Percentiles rank a stretch among this genome's conserved stretches.
Conservation (phyloP, 257 asterid species). For the Euphrasia confusa region DNA sequence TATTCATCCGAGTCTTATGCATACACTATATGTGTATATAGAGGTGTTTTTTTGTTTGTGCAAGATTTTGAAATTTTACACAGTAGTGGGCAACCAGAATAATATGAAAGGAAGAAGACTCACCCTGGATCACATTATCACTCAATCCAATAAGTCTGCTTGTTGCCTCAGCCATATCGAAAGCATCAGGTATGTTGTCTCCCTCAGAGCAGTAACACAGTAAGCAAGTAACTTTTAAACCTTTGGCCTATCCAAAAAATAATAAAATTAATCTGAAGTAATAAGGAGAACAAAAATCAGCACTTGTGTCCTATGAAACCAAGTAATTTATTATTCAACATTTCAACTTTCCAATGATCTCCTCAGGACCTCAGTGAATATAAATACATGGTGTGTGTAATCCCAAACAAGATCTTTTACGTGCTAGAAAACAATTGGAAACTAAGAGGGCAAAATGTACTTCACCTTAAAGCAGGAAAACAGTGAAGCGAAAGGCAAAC, state of each 20-base stretch:
- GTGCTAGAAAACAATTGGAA: constrained; percentile 11
- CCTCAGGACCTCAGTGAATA: background rate
- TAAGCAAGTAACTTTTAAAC: constrained; percentile 81
- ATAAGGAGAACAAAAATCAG: background rate
- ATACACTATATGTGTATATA: background rate
- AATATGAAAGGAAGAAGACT: constrained; percentile 20
- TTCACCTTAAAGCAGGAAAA: constrained; percentile 88
- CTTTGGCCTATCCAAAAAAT: constrained; percentile 61
- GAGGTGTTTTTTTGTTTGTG: background rate
- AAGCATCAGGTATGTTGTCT: constrained; percentile 89
- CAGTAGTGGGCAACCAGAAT: too few species aligned
- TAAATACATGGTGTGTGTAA: background rate
- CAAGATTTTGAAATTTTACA: background rate
- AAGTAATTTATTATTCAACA: too few species aligned
- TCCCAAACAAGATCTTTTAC: constrained; percentile 12
- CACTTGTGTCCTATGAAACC: too few species aligned
- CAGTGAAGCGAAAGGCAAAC: constrained; percentile 92
- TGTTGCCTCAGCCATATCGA: constrained; percentile 79
- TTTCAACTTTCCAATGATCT: background rate
- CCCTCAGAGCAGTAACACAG: constrained; percentile 97
- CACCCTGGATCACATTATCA: constrained; percentile 46
- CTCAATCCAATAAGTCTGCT: constrained; percentile 47
- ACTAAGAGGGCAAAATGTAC: background rate
- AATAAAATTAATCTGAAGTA: background rate
- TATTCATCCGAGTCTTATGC: background rate